Percentiles rank a stretch among this genome's conserved stretches.
Evolutionary conservation across 2,329 filamentous ascomycete species (phyloP).

Genomic region (Elsinoe batatas): DNA sequence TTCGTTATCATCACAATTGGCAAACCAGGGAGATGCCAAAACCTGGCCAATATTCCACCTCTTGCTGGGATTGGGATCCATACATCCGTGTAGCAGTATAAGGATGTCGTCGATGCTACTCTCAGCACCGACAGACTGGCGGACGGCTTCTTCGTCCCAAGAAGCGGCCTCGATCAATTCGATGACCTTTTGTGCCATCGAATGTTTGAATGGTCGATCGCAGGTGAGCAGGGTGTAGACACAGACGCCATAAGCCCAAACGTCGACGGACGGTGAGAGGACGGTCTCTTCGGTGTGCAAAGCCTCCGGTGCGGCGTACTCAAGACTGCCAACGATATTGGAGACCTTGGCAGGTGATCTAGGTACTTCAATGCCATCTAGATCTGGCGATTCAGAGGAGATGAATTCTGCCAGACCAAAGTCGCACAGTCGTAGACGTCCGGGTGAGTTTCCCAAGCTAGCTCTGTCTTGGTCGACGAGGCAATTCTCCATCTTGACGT

Average conservation of each 20-base stretch:
- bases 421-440: conserved; percentile 54
- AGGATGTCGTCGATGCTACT: conserved; percentile 38
- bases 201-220: conserved; percentile 52
- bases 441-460: conserved; percentile 20
- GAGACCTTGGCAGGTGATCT: conserved; percentile 33
- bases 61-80: conserved; percentile 45
- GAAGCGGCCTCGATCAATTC: conserved; percentile 50
- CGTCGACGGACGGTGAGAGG: conserved; percentile 48
- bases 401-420: conserved; percentile 63
- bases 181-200: conserved; percentile 48
- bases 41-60: conserved; percentile 50
- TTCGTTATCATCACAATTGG: conserved; percentile 3
- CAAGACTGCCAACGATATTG: conserved; percentile 48
- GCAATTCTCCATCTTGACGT: conserved; percentile 61
- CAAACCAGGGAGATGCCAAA: conserved; percentile 47
- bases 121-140: conserved; percentile 32
- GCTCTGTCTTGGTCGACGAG: conserved; percentile 42
- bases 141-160: conserved; percentile 46
- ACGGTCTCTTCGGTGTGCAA: conserved; percentile 35
- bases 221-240: conserved; percentile 52
- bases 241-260: conserved; percentile 59
- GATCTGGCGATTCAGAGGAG: conserved; percentile 43
- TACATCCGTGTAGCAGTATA: conserved; percentile 50
- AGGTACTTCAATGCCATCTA: conserved; percentile 25
- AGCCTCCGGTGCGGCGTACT: conserved; percentile 42